phyloP scores from a whole-genome alignment of 129 eudicot genomes.

The Heracleum sosnowskyi region DNA sequence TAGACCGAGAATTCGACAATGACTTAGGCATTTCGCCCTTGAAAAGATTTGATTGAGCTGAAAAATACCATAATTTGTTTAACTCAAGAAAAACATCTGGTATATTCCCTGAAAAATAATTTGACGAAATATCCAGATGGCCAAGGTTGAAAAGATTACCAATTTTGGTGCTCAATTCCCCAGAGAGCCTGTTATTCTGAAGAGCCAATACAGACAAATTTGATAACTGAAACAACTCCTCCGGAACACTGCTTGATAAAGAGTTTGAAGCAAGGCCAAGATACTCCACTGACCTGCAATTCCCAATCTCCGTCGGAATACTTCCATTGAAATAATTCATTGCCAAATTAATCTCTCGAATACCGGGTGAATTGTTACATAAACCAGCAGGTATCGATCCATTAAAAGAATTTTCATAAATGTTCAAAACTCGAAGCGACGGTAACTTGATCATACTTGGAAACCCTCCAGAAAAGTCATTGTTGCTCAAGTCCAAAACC shows the following conservation, averaged over 20 bases:
- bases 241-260: conserved; percentile 36
- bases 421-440: conserved; percentile 28
- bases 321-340: conserved; percentile 33
- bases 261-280: conserved; percentile 30
- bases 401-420: conserved; percentile 34
- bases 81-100: conserved; percentile 44
- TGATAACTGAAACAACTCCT: conserved; percentile 30
- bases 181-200: conserved; percentile 36
- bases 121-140: conserved; percentile 37
- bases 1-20: conserved; percentile 31
- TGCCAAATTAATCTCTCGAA: conserved; percentile 22
- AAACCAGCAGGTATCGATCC: conserved; percentile 35
- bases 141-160: conserved; percentile 37
- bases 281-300: conserved; percentile 34
- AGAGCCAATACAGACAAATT: conserved; percentile 28
- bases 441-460: conserved; percentile 34
- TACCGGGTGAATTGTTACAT: conserved; percentile 34
- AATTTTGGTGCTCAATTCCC: conserved; percentile 26
- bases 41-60: conserved; percentile 45
- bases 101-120: conserved; percentile 38
- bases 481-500: conserved; percentile 44
- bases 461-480: conserved; percentile 31
- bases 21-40: conserved; percentile 41
- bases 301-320: conserved; percentile 27
- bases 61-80: conserved; percentile 26